Conservation (phyloP, 306 rosid species). For the Fagus sylvatica region DNA sequence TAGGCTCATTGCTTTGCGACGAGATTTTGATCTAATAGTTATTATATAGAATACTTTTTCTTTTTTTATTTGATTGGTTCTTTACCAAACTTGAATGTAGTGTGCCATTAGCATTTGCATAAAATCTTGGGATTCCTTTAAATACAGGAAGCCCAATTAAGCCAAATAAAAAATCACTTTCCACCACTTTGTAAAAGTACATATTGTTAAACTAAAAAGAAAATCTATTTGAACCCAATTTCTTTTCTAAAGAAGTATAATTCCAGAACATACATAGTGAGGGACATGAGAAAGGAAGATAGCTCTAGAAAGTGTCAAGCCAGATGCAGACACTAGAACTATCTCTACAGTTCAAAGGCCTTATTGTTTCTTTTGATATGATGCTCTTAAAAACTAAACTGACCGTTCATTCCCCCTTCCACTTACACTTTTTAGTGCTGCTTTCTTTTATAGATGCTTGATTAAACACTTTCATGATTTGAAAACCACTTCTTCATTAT, state of each 20-base stretch:
- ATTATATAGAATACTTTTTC: too few species aligned
- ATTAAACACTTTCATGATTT: neutral
- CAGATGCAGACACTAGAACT: neutral
- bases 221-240: neutral
- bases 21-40: too few species aligned
- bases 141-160: neutral
- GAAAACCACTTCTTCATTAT: neutral
- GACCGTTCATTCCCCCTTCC: neutral
- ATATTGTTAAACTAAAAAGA: neutral
- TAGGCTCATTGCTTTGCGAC: too few species aligned
- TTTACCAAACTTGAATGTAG: too few species aligned
- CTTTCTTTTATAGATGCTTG: neutral
- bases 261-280: neutral
- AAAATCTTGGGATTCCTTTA: neutral
- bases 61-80: too few species aligned
- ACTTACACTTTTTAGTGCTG: neutral
- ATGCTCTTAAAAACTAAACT: neutral
- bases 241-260: neutral
- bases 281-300: neutral
- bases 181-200: neutral
- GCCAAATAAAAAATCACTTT: neutral
- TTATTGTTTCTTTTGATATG: neutral
- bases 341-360: neutral
- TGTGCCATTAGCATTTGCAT: neutral
- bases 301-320: neutral